Percentiles rank a stretch among this genome's conserved stretches.
Evolutionary conservation across 495 filamentous ascomycete species (phyloP).

Genomic region (Amniculicola lignicola): DNA sequence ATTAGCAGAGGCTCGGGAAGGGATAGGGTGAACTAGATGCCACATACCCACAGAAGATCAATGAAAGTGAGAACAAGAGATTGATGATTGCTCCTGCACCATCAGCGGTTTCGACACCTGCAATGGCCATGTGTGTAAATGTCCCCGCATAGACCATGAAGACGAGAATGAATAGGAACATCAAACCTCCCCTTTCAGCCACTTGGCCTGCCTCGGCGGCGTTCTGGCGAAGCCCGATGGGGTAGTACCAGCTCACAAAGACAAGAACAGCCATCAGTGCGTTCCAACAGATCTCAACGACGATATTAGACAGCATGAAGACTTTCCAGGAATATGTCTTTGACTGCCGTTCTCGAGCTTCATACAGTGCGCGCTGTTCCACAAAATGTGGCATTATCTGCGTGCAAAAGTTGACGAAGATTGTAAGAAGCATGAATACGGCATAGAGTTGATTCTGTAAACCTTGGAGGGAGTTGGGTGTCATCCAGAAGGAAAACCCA

Average conservation of each 20-base stretch:
- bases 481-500: conserved; percentile 72
- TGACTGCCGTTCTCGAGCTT: conserved; percentile 79
- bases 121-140: conserved; percentile 59
- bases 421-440: conserved; percentile 78
- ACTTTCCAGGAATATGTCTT: conserved; percentile 83
- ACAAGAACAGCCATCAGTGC: conserved; percentile 61
- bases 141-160: conserved; percentile 54
- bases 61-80: neutral
- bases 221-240: too few relatives aligned
- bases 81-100: neutral
- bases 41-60: conserved; percentile 4
- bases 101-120: neutral
- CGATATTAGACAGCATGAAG: conserved; percentile 50
- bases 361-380: conserved; percentile 75
- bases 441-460: conserved; percentile 66
- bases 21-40: too few relatives aligned
- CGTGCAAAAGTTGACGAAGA: conserved; percentile 72
- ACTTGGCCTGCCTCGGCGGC: conserved; percentile 66
- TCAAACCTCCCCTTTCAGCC: conserved; percentile 59
- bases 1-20: too few relatives aligned
- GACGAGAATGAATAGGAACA: conserved; percentile 61
- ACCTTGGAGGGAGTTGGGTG: conserved; percentile 32
- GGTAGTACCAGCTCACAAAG: conserved; percentile 77
- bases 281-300: conserved; percentile 40
- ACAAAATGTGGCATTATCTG: conserved; percentile 88